These are phyloP conservation scores for Entamoeba moshkovskii DNA, from an alignment of 208 protist genomes.

Conservation along the genomic window DNA sequence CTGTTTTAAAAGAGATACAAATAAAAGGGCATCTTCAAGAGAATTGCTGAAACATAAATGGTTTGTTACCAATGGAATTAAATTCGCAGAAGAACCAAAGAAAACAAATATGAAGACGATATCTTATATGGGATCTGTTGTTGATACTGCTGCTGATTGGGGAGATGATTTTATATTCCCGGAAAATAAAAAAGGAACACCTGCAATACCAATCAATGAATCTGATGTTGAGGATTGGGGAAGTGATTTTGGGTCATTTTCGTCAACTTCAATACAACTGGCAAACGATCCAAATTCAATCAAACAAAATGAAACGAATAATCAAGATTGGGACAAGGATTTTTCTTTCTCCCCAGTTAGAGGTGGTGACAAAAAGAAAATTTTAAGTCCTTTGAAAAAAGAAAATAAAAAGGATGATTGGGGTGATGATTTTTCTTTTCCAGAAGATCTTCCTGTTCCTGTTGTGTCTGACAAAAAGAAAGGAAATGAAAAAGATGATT, in stretches of 20 bases:
- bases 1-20: conserved; percentile 24
- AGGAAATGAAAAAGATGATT: background rate
- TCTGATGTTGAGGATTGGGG: no score
- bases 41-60: conserved; percentile 14
- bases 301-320: background rate
- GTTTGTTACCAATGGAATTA: background rate
- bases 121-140: no score
- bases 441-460: background rate
- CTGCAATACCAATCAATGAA: no score
- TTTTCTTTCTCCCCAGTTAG: no score
- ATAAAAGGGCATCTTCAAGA: conserved; percentile 4
- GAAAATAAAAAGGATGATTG: background rate
- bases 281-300: background rate
- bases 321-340: no score
- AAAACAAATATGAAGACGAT: no score
- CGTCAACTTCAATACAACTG: background rate
- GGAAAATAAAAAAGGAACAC: no score
- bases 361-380: no score
- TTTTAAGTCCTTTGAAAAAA: background rate
- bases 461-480: background rate
- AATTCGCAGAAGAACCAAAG: background rate
- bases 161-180: no score
- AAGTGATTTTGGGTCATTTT: background rate
- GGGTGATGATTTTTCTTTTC: background rate
- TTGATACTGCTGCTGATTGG: no score